phyloP scores from a whole-genome alignment of 108 stramenopile genomes.

The Seminavis robusta region DNA sequence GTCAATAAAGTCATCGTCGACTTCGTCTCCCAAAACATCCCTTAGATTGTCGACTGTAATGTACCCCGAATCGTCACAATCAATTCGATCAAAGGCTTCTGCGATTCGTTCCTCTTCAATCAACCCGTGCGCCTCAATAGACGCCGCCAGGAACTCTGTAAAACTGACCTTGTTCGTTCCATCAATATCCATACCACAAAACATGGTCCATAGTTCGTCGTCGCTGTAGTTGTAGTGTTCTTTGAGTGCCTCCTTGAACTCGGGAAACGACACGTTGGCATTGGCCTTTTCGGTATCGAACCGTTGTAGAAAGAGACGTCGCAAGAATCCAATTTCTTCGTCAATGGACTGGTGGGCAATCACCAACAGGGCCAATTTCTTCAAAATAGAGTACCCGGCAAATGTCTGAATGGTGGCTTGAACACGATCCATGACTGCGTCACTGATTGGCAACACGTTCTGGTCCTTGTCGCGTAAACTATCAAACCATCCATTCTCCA shows the following conservation, averaged over 20 bases:
- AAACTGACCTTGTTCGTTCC: slow-evolving; percentile 59
- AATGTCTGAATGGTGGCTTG: slow-evolving; percentile 38
- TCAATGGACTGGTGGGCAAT: slow-evolving; percentile 58
- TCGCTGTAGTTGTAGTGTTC: slow-evolving; percentile 50
- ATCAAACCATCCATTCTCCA: slow-evolving; percentile 35
- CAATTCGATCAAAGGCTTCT: slow-evolving; percentile 88
- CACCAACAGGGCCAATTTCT: slow-evolving; percentile 59
- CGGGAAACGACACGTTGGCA: slow-evolving; percentile 48
- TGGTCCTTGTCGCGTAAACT: neutral
- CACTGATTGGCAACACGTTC: neutral
- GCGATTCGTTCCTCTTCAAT: slow-evolving; percentile 68
- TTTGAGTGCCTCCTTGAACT: slow-evolving; percentile 65
- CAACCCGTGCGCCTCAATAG: slow-evolving; percentile 70
- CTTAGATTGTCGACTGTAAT: slow-evolving; percentile 52
- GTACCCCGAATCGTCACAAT: slow-evolving; percentile 80
- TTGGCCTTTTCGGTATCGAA: slow-evolving; percentile 39
- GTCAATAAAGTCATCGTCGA: slow-evolving; percentile 44
- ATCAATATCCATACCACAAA: slow-evolving; percentile 68
- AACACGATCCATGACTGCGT: slow-evolving; percentile 24
- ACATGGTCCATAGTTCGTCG: slow-evolving; percentile 71
- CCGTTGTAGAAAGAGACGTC: slow-evolving; percentile 30
- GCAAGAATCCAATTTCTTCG: slow-evolving; percentile 53
- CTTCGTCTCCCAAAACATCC: slow-evolving; percentile 55
- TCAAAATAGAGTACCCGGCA: slow-evolving; percentile 37
- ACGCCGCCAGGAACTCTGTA: slow-evolving; percentile 92